Base-by-base conservation (phyloP, 495 filamentous ascomycete genomes). In the Penicillium chermesinum region DNA sequence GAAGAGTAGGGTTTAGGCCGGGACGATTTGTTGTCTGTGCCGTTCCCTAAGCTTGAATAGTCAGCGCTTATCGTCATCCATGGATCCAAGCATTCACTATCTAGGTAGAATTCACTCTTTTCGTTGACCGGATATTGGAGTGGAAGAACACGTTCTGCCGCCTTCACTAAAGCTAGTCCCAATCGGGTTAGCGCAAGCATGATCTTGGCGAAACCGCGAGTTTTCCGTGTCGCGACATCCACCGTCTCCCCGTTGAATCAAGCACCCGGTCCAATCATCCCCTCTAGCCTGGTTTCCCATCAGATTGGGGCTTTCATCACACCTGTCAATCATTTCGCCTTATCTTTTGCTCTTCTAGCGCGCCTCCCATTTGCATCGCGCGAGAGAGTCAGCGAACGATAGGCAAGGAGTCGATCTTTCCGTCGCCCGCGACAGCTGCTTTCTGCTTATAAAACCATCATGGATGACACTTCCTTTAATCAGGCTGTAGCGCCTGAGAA, bases 381-480 rank as follows among this genome's bases (percentile, higher is more conserved):
- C 53, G 41, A 49, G 32, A 46, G 34, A n/a, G 18, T 39, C 39
- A 38, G 47, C 42, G 30, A 50, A 54, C 52, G 48, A 61, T 43
- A 46, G 58, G 53, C 57, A 57, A 64, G 56, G 57, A 64, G 60
- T 64, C 59, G 52, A 57, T 61, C 59, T 50, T n/a, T 60, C 65
- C 57, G 52, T 57, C 60, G 53, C 54, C 53, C 55, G 67, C 69
- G 62, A 67, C 61, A 53, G 53, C 62, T 49, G 49, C 54, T 50
- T 55, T 54, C 48, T 56, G 60, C 47, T 32, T 44, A 34, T 45
- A 46, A 48, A 56, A 46, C 47, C 54, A 71, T 48, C 44, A 73
- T 73, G 70, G 70, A 73, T 44, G 70, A 70, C 15, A 64, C 53
- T 40, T 51, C 57, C 16, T 46, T 53, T 40, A 49, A 68, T 46